Conservation (phyloP, 2,329 filamentous ascomycete species). For the Aspergillus terreus region DNA sequence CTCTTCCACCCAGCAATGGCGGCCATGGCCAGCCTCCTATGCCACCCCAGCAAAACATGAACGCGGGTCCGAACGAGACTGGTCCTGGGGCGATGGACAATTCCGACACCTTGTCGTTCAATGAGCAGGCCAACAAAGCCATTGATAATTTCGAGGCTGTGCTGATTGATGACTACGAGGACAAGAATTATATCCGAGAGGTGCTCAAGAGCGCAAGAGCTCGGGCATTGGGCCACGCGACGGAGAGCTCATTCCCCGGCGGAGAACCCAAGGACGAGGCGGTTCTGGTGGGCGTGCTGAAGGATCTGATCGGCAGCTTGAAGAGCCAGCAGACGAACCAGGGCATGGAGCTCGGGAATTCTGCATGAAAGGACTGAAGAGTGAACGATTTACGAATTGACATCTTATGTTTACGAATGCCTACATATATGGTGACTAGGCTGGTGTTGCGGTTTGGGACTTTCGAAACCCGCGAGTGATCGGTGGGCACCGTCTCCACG, state of each 20-base stretch:
- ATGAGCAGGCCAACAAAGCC: slow-evolving; percentile 40
- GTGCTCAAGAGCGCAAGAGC: slow-evolving; percentile 42
- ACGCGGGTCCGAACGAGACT: slow-evolving; percentile 17
- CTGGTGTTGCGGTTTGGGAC: slow-evolving; percentile 8
- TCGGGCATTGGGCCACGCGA: slow-evolving; percentile 36
- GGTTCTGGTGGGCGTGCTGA: slow-evolving; percentile 39
- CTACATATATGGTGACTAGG: slow-evolving; percentile 7
- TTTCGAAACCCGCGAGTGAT: background rate
- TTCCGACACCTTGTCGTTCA: slow-evolving; percentile 35
- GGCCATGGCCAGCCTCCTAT: slow-evolving; percentile 10
- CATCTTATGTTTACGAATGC: slow-evolving; percentile 11
- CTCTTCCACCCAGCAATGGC: background rate
- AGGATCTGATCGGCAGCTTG: slow-evolving; percentile 37
- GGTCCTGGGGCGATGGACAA: slow-evolving; percentile 16
- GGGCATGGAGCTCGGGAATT: background rate
- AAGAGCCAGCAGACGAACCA: slow-evolving; percentile 27
- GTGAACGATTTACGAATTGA: slow-evolving; percentile 17
- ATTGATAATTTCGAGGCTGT: slow-evolving; percentile 44
- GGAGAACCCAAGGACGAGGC: slow-evolving; percentile 43
- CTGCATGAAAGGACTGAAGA: slow-evolving; percentile 8
- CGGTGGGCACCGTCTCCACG: background rate
- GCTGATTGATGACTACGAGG: slow-evolving; percentile 43
- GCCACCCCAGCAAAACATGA: slow-evolving; percentile 16
- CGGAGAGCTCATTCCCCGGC: slow-evolving; percentile 41
- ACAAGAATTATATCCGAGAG: slow-evolving; percentile 44